Evolutionary conservation across 2,329 filamentous ascomycete species (phyloP).

Genomic region (Ceratocystis papillata): DNA sequence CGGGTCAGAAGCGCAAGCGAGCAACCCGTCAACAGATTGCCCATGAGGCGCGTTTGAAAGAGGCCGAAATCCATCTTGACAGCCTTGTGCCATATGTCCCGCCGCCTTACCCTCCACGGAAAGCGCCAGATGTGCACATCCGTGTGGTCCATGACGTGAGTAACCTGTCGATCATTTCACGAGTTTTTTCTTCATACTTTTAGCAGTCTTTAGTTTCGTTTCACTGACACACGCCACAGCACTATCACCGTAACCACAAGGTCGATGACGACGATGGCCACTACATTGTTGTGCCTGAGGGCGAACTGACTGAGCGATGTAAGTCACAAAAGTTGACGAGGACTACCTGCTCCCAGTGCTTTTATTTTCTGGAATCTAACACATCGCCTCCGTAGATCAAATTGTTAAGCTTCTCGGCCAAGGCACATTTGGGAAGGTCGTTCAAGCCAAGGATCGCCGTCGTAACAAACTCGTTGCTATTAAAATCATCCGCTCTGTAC

Average conservation of each 20-base stretch:
- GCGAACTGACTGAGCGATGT: constrained; percentile 82
- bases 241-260: constrained; percentile 52
- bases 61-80: constrained; percentile 59
- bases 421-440: constrained; percentile 96
- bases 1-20: constrained; percentile 85
- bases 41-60: constrained; percentile 69
- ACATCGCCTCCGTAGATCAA: constrained; percentile 49
- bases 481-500: constrained; percentile 96
- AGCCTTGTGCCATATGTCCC: constrained; percentile 72
- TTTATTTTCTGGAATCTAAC: background rate
- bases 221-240: constrained; percentile 20
- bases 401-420: constrained; percentile 85
- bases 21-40: constrained; percentile 63
- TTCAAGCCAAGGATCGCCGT: constrained; percentile 74
- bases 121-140: constrained; percentile 67
- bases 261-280: constrained; percentile 95
- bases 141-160: constrained; percentile 53
- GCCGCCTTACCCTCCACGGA: constrained; percentile 78
- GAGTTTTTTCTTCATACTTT: background rate
- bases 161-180: constrained; percentile 24
- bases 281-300: constrained; percentile 84
- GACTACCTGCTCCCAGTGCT: background rate
- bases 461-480: constrained; percentile 75
- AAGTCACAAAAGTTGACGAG: constrained; percentile 27
- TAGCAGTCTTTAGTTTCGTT: background rate